phyloP scores from a whole-genome alignment of 106 monocot species.

The Ottelia alismoides region DNA sequence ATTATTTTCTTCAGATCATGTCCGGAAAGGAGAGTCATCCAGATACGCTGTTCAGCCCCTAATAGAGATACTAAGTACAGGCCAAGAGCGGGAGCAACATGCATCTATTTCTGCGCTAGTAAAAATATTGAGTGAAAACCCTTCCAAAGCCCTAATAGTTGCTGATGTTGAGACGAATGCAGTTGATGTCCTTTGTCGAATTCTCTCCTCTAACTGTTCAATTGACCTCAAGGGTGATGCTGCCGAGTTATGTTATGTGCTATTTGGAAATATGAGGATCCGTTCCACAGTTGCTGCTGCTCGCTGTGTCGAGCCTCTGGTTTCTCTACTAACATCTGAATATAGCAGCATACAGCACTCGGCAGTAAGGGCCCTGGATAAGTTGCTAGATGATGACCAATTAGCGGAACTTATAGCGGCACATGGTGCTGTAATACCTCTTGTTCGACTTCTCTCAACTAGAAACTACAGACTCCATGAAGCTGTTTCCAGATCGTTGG shows the following conservation, averaged over 20 bases:
- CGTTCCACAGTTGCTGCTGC: constrained; percentile 77
- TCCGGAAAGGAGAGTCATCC: constrained; percentile 70
- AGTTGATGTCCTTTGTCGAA: constrained; percentile 92
- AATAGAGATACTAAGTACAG: constrained; percentile 84
- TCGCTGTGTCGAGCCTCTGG: constrained; percentile 84
- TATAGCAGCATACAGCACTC: constrained; percentile 62
- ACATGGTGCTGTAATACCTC: constrained; percentile 77
- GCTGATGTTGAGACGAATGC: constrained; percentile 87
- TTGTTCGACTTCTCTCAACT: constrained; percentile 68
- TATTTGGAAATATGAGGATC: constrained; percentile 83
- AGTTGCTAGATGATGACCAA: constrained; percentile 68
- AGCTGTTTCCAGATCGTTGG: constrained; percentile 67
- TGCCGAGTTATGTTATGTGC: constrained; percentile 82
- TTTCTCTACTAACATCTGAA: constrained; percentile 53
- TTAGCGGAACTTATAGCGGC: constrained; percentile 41
- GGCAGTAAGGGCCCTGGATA: constrained; percentile 85
- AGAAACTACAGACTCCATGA: constrained; percentile 80
- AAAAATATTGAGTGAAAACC: constrained; percentile 64
- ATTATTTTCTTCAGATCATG: constrained; percentile 88
- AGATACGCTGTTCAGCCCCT: constrained; percentile 80
- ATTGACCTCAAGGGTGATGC: constrained; percentile 91
- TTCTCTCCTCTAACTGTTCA: constrained; percentile 74
- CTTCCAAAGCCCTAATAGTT: constrained; percentile 60
- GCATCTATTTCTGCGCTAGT: constrained; percentile 89
- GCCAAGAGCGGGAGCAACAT: constrained; percentile 89